A percentile compares a stretch with the other conserved stretches of the same genome.
These are phyloP conservation scores for Cotoneaster glaucophyllus DNA, from an alignment of 306 rosid species.

Conservation along the genomic window DNA sequence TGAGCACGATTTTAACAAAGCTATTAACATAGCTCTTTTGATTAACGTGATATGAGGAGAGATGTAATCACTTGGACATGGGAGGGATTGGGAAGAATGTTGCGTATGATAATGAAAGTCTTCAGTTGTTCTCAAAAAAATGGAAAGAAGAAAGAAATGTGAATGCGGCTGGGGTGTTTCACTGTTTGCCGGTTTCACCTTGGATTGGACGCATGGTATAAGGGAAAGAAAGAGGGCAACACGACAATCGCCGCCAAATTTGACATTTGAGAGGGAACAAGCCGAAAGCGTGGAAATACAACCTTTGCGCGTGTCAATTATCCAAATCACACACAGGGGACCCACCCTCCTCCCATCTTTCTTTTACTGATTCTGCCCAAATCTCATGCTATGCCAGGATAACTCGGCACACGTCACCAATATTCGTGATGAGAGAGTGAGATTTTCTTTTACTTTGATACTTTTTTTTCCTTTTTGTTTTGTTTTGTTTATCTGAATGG, in stretches of 20 bases:
- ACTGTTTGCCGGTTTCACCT: background rate
- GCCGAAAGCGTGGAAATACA: slow-evolving; percentile 17
- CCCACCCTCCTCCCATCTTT: background rate
- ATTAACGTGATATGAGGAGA: too few relatives aligned
- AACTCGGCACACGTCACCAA: background rate
- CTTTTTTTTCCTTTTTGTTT: too few relatives aligned
- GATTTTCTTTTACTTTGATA: too few relatives aligned
- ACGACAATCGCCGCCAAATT: slow-evolving; percentile 18
- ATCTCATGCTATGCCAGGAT: slow-evolving; percentile 6
- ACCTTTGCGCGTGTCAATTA: background rate
- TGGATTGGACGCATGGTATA: background rate
- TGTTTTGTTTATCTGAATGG: too few relatives aligned
- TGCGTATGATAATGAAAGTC: too few relatives aligned
- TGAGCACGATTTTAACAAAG: too few relatives aligned
- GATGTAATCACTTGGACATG: too few relatives aligned
- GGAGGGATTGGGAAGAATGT: too few relatives aligned
- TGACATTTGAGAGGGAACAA: slow-evolving; percentile 3
- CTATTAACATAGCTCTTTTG: too few relatives aligned
- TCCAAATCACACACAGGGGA: background rate
- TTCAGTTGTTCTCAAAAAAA: background rate
- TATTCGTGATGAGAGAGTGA: background rate
- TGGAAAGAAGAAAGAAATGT: background rate
- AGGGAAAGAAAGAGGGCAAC: background rate
- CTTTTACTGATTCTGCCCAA: background rate
- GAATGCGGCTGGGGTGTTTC: background rate